Percentiles rank a stretch among this genome's conserved stretches.
Conservation (phyloP, 1,284 basidiomycete species). For the Neonothopanus nambi region DNA sequence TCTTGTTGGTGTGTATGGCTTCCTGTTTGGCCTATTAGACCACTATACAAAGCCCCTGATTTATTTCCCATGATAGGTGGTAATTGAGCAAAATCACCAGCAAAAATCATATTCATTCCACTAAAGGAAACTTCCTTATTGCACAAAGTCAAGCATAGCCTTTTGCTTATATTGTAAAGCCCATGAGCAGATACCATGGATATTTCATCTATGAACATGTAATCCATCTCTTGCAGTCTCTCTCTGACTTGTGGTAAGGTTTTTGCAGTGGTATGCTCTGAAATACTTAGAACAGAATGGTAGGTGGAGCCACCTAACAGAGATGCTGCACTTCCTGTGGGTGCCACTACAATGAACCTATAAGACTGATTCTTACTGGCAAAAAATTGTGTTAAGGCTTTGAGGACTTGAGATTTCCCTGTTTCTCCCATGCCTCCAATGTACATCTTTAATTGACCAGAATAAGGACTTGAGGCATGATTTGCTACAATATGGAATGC, state of each 20-base stretch:
- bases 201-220: slow-evolving; percentile 22
- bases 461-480: slow-evolving; percentile 22
- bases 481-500: slow-evolving; percentile 30
- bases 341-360: slow-evolving; percentile 31
- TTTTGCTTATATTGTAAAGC: slow-evolving; percentile 14
- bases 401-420: slow-evolving; percentile 43
- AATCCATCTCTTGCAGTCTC: slow-evolving; percentile 13
- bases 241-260: not conserved
- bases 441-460: slow-evolving; percentile 9
- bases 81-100: no score
- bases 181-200: slow-evolving; percentile 20
- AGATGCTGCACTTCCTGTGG: slow-evolving; percentile 33
- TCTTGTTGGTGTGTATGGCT: no score
- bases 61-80: slow-evolving; percentile 16
- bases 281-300: slow-evolving; percentile 28
- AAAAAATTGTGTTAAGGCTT: slow-evolving; percentile 33
- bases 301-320: slow-evolving; percentile 30
- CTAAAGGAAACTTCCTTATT: slow-evolving; percentile 12
- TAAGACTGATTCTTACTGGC: slow-evolving; percentile 22
- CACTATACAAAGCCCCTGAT: slow-evolving; percentile 22
- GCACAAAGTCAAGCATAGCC: not conserved
- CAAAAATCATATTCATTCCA: slow-evolving; percentile 20
- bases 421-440: slow-evolving; percentile 18
- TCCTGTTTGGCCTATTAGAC: slow-evolving; percentile 17
- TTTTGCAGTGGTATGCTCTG: not conserved